These are phyloP conservation scores for Daedaleopsis nitida DNA, from an alignment of 768 basidiomycete genomes.

Conservation along the genomic window DNA sequence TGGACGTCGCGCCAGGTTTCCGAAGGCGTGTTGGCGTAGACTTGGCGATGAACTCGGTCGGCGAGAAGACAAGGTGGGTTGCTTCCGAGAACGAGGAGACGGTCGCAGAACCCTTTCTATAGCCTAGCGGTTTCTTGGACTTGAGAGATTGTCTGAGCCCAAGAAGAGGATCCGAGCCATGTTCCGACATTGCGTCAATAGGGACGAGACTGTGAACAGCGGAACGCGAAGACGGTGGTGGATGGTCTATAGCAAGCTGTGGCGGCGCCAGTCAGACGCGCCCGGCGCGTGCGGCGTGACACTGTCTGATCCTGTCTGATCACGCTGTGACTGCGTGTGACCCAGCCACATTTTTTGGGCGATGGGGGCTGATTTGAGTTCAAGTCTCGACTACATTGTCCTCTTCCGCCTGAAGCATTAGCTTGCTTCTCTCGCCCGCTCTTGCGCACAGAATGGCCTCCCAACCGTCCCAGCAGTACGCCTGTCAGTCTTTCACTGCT, in stretches of 20 bases:
- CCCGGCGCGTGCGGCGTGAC: not conserved
- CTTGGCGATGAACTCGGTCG: slow-evolving; percentile 62
- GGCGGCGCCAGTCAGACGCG: not conserved
- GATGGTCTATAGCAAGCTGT: not conserved
- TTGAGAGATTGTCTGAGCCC: slow-evolving; percentile 66
- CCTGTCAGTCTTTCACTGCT: slow-evolving; percentile 57
- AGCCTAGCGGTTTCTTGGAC: slow-evolving; percentile 51
- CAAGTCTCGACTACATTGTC: slow-evolving; percentile 18
- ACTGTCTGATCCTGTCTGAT: not conserved
- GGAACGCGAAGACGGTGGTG: not conserved
- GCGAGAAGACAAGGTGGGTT: slow-evolving; percentile 63
- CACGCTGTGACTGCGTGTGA: not conserved
- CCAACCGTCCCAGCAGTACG: slow-evolving; percentile 79
- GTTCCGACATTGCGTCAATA: not conserved
- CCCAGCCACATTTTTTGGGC: slow-evolving; percentile 16
- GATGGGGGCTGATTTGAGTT: slow-evolving; percentile 16
- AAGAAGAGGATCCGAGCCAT: slow-evolving; percentile 49
- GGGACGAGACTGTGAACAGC: not conserved
- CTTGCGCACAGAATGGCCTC: slow-evolving; percentile 58
- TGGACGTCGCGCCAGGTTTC: slow-evolving; percentile 53
- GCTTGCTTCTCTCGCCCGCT: slow-evolving; percentile 62
- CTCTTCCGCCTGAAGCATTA: slow-evolving; percentile 65
- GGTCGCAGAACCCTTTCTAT: slow-evolving; percentile 41
- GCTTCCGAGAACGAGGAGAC: slow-evolving; percentile 54
- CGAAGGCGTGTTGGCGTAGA: slow-evolving; percentile 76